These are phyloP conservation scores for Phytopythium boreale DNA, from an alignment of 352 stramenopile genomes.

Conservation along the genomic window DNA sequence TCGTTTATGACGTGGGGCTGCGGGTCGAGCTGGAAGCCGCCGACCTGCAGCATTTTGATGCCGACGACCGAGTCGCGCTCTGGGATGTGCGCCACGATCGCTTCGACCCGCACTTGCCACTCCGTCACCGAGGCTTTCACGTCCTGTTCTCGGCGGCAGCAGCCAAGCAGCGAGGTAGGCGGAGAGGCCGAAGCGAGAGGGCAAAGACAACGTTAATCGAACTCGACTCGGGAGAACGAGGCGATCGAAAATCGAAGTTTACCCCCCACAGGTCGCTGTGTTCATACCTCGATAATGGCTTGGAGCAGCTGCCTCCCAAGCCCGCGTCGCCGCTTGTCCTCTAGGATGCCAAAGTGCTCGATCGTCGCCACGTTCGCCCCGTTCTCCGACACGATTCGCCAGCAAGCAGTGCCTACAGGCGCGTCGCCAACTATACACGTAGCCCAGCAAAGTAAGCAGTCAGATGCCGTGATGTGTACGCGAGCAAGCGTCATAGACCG, in stretches of 20 bases:
- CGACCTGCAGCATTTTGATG: constrained; percentile 50
- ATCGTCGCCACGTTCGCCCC: constrained; percentile 43
- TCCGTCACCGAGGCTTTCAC: constrained; percentile 38
- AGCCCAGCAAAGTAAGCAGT: background rate
- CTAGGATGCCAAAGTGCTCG: constrained; percentile 57
- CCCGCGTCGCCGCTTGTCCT: constrained; percentile 45
- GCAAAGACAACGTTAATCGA: background rate
- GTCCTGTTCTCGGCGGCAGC: constrained; percentile 21
- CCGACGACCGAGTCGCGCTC: constrained; percentile 33
- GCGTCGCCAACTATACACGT: constrained; percentile 80
- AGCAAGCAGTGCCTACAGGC: constrained; percentile 57
- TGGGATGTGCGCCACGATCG: constrained; percentile 38
- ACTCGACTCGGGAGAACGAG: background rate
- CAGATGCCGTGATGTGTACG: constrained; percentile 10
- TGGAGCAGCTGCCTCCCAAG: constrained; percentile 51
- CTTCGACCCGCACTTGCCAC: constrained; percentile 23
- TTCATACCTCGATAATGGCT: constrained; percentile 42
- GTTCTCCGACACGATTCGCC: constrained; percentile 37
- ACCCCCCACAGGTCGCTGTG: no score
- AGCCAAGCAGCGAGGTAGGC: background rate
- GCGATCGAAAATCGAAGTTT: constrained; percentile 6
- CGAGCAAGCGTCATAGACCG: background rate
- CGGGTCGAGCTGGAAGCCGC: constrained; percentile 41
- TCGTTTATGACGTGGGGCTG: constrained; percentile 27
- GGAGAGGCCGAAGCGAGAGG: background rate